Conservation (phyloP, 306 rosid species). For the Glycine soja region DNA sequence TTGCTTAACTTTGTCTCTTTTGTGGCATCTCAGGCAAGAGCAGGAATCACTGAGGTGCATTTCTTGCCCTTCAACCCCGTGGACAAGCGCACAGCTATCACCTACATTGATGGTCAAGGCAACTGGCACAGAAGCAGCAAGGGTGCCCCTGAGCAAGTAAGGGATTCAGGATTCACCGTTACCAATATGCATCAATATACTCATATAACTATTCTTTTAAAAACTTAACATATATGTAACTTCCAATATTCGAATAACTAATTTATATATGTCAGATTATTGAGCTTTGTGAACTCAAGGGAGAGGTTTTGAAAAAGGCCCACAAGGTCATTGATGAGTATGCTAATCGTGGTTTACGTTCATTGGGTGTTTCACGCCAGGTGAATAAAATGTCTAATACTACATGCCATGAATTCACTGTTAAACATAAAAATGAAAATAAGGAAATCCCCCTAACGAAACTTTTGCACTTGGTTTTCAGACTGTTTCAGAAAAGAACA, state of each 20-base stretch:
- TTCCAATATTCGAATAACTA: conserved; percentile 25
- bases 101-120: conserved; percentile 70
- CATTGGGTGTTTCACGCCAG: conserved; percentile 80
- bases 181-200: not conserved
- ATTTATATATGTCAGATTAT: conserved; percentile 61
- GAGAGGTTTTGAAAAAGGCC: conserved; percentile 63
- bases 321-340: conserved; percentile 66
- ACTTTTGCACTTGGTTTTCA: conserved; percentile 35
- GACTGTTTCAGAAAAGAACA: conserved; percentile 76
- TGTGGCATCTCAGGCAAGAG: conserved; percentile 72
- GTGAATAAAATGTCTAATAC: conserved; percentile 46
- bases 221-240: not conserved
- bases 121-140: conserved; percentile 86
- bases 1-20: conserved; percentile 11
- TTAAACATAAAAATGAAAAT: not conserved
- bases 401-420: not conserved
- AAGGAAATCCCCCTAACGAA: conserved; percentile 2
- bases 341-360: conserved; percentile 84
- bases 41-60: conserved; percentile 86
- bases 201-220: not conserved
- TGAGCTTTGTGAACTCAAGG: conserved; percentile 77
- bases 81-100: conserved; percentile 87
- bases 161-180: not conserved
- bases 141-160: conserved; percentile 97
- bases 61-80: conserved; percentile 95